Conservation (phyloP, 495 filamentous ascomycete genomes). For the Penicillium bovifimosum region DNA sequence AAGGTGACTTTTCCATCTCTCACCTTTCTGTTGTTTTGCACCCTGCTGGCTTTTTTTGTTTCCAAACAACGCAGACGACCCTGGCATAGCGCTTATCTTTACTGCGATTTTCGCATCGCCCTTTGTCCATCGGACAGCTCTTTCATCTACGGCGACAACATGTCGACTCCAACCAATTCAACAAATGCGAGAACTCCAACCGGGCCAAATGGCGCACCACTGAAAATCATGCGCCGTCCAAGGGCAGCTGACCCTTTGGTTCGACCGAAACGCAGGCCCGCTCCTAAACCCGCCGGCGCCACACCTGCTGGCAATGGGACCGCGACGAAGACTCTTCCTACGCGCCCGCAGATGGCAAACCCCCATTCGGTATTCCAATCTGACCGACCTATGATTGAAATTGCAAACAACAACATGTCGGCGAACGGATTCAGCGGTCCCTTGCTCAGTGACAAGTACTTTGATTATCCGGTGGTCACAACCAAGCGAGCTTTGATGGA, state of each 20-base stretch:
- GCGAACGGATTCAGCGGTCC: constrained; percentile 58
- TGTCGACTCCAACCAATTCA: constrained; percentile 35
- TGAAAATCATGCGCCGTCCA: constrained; percentile 41
- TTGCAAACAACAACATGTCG: constrained; percentile 33
- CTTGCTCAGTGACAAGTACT: constrained; percentile 43
- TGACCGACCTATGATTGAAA: constrained; percentile 12
- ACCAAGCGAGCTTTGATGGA: constrained; percentile 76
- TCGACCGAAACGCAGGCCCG: constrained; percentile 51
- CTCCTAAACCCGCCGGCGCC: constrained; percentile 25
- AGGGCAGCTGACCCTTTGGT: constrained; percentile 63
- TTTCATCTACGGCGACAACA: constrained; percentile 11
- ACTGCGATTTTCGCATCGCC: neutral
- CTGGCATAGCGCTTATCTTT: neutral
- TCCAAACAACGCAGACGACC: neutral
- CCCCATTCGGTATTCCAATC: constrained; percentile 4
- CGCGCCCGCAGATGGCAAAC: constrained; percentile 16
- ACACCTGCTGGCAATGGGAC: constrained; percentile 9
- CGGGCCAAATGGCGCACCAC: constrained; percentile 31
- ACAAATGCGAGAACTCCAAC: constrained; percentile 28
- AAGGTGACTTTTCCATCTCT: neutral
- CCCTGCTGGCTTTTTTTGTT: neutral
- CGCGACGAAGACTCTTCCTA: constrained; percentile 24
- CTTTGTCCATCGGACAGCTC: neutral
- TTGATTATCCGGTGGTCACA: constrained; percentile 68
- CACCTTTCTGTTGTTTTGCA: neutral